These are phyloP conservation scores for Haplosporangium sp. DNA, from an alignment of 371 early-diverging fungal species.

Conservation along the genomic window DNA sequence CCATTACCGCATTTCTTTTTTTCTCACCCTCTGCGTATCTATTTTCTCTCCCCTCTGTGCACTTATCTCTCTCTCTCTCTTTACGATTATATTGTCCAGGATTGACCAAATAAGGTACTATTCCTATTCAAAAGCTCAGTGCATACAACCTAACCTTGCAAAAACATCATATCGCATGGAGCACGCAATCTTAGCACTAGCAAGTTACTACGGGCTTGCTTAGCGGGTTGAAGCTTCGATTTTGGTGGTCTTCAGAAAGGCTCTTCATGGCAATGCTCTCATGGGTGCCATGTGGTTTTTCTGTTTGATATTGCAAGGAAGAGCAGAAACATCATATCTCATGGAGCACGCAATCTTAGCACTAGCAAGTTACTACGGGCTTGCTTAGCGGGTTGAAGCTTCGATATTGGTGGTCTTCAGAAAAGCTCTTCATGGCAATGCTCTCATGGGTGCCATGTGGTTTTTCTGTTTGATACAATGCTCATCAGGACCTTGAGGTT, in stretches of 20 bases:
- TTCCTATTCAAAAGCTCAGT: not conserved
- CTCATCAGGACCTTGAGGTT: not conserved
- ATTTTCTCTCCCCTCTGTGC: too few species aligned
- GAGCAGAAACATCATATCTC: not conserved
- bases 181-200: not conserved
- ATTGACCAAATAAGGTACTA: not conserved
- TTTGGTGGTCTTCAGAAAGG: conserved; percentile 3
- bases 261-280: conserved; percentile 7
- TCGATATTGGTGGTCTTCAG: conserved; percentile 8
- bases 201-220: conserved; percentile 4
- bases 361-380: conserved; percentile 3
- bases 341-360: too few species aligned
- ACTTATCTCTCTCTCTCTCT: too few species aligned
- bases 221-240: not conserved
- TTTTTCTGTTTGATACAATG: conserved; percentile 3
- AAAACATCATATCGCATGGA: conserved; percentile 1
- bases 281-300: conserved; percentile 5
- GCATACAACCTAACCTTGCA: not conserved
- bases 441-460: conserved; percentile 8
- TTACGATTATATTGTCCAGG: too few species aligned
- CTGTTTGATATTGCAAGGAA: not conserved
- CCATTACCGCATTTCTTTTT: too few species aligned
- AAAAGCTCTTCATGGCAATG: conserved; percentile 2
- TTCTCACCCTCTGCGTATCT: too few species aligned
- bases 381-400: conserved; percentile 3